A percentile compares a stretch with the other conserved stretches of the same genome.
Evolutionary conservation across 441 rosid species (phyloP).

Genomic region (Iberis amara): DNA sequence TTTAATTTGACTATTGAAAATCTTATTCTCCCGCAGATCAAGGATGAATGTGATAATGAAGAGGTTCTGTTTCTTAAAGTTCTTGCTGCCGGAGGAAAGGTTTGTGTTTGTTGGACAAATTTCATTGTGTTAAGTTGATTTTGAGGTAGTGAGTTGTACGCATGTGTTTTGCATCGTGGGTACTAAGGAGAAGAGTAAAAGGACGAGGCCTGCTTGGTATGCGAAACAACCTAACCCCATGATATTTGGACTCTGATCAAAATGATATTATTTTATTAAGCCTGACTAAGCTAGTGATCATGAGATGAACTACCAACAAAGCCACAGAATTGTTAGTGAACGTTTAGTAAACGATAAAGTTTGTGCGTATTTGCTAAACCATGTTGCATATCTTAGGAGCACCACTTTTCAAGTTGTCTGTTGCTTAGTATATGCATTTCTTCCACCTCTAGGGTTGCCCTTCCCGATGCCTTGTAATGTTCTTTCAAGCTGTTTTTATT

Average conservation of each 20-base stretch:
- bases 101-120: slow-evolving; percentile 37
- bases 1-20: slow-evolving; percentile 10
- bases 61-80: slow-evolving; percentile 77
- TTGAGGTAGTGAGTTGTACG: slow-evolving; percentile 26
- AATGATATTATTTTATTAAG: slow-evolving; percentile 11
- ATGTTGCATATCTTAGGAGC: slow-evolving; percentile 15
- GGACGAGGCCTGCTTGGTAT: slow-evolving; percentile 16
- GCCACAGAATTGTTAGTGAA: slow-evolving; percentile 9
- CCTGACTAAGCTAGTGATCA: slow-evolving; percentile 19
- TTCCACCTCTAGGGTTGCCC: slow-evolving; percentile 17
- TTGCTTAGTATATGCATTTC: slow-evolving; percentile 16
- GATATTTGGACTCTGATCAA: slow-evolving; percentile 17
- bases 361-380: slow-evolving; percentile 10
- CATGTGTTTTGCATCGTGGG: slow-evolving; percentile 7
- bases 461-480: slow-evolving; percentile 12
- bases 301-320: slow-evolving; percentile 13
- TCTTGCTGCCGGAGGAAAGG: slow-evolving; percentile 96
- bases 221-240: slow-evolving; percentile 10
- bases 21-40: slow-evolving; percentile 40
- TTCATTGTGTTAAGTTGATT: slow-evolving; percentile 19
- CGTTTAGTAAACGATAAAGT: slow-evolving; percentile 10
- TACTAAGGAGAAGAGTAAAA: slow-evolving; percentile 11
- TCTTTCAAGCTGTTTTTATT: neutral
- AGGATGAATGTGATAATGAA: slow-evolving; percentile 45
- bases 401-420: slow-evolving; percentile 14